These are phyloP conservation scores for Kregervanrija pseudodelftensis DNA, from an alignment of 805 yeast species.

Conservation along the genomic window DNA sequence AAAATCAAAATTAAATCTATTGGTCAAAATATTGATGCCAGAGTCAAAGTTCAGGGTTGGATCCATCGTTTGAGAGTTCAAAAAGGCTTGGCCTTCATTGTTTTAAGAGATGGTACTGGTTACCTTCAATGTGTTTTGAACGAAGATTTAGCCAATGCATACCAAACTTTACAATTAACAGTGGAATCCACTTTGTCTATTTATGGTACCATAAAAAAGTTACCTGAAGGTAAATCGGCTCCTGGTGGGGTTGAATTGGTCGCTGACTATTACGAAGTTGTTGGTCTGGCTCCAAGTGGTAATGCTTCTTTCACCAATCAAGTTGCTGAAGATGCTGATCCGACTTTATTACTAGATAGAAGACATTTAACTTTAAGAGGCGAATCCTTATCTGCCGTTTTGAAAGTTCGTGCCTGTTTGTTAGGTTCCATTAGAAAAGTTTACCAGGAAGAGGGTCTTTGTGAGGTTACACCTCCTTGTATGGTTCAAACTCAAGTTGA, in stretches of 20 bases:
- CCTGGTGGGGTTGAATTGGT: conserved; percentile 95
- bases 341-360: conserved; percentile 84
- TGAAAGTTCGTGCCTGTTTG: conserved; percentile 88
- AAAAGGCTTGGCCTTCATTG: conserved; percentile 85
- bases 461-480: conserved; percentile 98
- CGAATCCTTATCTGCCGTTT: conserved; percentile 83
- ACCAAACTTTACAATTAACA: conserved; percentile 77
- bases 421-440: conserved; percentile 69
- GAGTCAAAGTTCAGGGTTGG: conserved; percentile 90
- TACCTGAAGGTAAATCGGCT: conserved; percentile 95
- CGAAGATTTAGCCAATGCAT: conserved; percentile 90
- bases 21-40: conserved; percentile 46
- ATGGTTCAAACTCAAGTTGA: conserved; percentile 99
- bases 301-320: conserved; percentile 93
- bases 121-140: conserved; percentile 77
- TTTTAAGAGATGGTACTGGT: conserved; percentile 94
- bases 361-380: conserved; percentile 97
- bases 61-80: conserved; percentile 89
- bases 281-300: conserved; percentile 94
- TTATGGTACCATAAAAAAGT: conserved; percentile 70
- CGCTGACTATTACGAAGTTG: conserved; percentile 82
- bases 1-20: conserved; percentile 58
- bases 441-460: conserved; percentile 62
- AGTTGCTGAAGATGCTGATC: conserved; percentile 90
- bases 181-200: conserved; percentile 78